phyloP scores from a whole-genome alignment of 208 protist genomes.

The Wallacemonas rigidus region DNA sequence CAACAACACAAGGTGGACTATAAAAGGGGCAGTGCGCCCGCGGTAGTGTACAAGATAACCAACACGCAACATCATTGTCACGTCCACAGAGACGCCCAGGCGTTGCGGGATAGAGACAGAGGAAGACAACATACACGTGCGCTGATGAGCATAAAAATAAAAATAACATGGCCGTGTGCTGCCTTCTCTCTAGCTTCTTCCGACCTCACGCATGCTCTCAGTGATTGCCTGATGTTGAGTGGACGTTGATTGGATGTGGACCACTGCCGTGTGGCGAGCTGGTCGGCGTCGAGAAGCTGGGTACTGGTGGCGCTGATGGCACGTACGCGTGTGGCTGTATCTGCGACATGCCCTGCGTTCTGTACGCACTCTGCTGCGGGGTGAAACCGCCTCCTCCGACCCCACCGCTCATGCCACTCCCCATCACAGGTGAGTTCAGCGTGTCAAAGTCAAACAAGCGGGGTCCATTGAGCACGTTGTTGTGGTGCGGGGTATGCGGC shows the following conservation, averaged over 20 bases:
- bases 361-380: conserved; percentile 1
- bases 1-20: conserved; percentile 7
- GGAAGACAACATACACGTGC: no score
- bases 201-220: not conserved
- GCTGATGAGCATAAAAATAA: no score
- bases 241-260: not conserved
- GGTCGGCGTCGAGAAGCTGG: conserved; percentile 14
- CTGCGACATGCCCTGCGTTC: not conserved
- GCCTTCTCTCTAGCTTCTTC: no score
- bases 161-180: no score
- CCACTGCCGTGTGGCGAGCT: not conserved
- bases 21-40: no score
- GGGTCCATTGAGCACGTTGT: conserved; percentile 10
- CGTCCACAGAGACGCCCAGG: no score
- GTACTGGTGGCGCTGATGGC: conserved; percentile 4
- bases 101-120: no score
- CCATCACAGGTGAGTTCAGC: not conserved
- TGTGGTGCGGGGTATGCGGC: conserved; percentile 15
- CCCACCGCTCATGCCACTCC: not conserved
- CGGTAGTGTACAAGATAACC: no score
- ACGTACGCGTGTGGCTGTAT: not conserved
- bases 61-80: no score
- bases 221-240: not conserved
- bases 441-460: conserved; percentile 12
- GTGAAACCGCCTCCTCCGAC: not conserved